A percentile compares a stretch with the other conserved stretches of the same genome.
phyloP scores from a whole-genome alignment of 768 basidiomycete species.

The Trametes elegans region DNA sequence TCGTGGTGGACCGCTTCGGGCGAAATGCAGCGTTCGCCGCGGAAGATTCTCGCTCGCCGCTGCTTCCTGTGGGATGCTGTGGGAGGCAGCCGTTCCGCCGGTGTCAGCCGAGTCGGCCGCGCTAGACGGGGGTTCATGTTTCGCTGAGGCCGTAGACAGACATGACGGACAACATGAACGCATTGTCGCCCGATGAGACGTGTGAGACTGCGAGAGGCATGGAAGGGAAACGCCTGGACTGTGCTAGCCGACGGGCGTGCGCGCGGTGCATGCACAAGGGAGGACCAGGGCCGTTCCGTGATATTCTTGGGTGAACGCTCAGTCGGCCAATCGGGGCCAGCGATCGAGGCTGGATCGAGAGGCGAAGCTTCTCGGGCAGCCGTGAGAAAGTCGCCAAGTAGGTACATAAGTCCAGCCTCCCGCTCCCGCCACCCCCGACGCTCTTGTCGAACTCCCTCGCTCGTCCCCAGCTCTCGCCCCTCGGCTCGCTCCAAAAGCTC shows the following conservation, averaged over 20 bases:
- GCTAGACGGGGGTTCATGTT: not conserved
- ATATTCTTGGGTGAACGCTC: slow-evolving; percentile 14
- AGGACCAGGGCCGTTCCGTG: slow-evolving; percentile 7
- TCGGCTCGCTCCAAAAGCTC: slow-evolving; percentile 7
- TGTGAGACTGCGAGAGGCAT: not conserved
- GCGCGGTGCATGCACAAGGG: not conserved
- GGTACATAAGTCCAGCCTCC: slow-evolving; percentile 11
- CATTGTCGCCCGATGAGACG: not conserved
- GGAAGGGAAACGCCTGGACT: not conserved
- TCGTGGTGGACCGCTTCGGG: slow-evolving; percentile 9
- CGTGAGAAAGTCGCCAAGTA: slow-evolving; percentile 9
- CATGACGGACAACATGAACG: not conserved
- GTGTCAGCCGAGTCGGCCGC: not conserved
- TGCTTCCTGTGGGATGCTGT: slow-evolving; percentile 13
- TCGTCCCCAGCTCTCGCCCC: not conserved
- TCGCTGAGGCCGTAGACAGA: not conserved
- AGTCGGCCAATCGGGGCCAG: not conserved
- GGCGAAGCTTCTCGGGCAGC: slow-evolving; percentile 13
- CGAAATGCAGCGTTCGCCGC: slow-evolving; percentile 1
- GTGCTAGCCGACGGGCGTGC: not conserved
- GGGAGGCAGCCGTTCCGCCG: not conserved
- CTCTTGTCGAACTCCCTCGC: slow-evolving; percentile 9
- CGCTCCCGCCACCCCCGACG: slow-evolving; percentile 4
- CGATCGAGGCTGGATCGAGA: not conserved
- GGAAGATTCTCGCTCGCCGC: not conserved